A percentile compares a stretch with the other conserved stretches of the same genome.
Evolutionary conservation across 176 grass and related monocot genomes (phyloP).

Genomic region (Zoysia japonica): DNA sequence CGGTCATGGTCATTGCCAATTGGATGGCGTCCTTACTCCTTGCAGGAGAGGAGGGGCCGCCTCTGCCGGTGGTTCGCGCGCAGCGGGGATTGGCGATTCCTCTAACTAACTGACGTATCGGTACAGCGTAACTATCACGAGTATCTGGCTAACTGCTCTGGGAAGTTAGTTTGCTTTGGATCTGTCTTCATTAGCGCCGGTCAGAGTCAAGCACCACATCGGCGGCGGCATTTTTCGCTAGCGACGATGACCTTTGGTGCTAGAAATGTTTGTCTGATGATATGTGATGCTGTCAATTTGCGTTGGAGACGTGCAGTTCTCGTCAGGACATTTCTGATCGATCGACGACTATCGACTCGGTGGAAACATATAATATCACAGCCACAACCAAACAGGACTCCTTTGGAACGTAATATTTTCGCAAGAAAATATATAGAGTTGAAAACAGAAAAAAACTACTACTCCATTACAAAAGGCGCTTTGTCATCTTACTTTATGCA

Average conservation of each 20-base stretch:
- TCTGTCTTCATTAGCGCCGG: background rate
- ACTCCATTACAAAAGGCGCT: too few relatives aligned
- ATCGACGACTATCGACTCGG: too few relatives aligned
- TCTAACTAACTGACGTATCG: constrained; percentile 30
- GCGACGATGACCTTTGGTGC: background rate
- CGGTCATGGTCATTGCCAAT: constrained; percentile 1
- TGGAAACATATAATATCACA: background rate
- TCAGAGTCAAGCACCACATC: constrained; percentile 5
- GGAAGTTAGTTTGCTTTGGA: background rate
- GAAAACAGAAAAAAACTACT: too few relatives aligned
- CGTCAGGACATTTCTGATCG: too few relatives aligned
- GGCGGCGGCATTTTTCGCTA: constrained; percentile 5
- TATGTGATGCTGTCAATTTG: background rate
- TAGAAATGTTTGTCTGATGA: background rate
- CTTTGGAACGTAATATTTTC: too few relatives aligned
- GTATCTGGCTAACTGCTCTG: background rate
- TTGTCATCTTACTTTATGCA: too few relatives aligned
- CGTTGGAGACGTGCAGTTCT: background rate
- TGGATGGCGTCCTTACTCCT: constrained; percentile 2
- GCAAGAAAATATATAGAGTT: too few relatives aligned
- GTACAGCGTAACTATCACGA: constrained; percentile 7
- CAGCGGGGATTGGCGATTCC: constrained; percentile 29
- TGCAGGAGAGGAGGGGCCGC: background rate
- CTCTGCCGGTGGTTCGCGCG: constrained; percentile 35
- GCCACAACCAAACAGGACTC: too few relatives aligned